Percentiles rank a stretch among this genome's conserved stretches.
phyloP scores from a whole-genome alignment of 805 yeast genomes.

The Cyberlindnera veronae region DNA sequence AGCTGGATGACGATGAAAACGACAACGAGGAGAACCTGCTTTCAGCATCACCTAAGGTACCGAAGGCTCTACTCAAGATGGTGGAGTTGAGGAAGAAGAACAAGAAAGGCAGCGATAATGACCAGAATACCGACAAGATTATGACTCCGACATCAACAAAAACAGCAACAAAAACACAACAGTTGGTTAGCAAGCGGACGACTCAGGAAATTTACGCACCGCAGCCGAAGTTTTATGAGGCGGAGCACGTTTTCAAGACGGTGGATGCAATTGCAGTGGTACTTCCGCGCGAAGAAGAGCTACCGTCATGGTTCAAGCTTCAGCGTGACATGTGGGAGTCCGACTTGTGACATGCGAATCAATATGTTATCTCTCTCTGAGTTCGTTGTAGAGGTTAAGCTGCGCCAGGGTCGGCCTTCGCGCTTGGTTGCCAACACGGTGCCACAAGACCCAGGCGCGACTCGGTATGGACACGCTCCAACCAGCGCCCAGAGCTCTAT shows the following conservation, averaged over 20 bases:
- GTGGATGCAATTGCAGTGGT: conserved; percentile 24
- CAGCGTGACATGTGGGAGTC: conserved; percentile 67
- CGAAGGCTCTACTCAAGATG: conserved; percentile 51
- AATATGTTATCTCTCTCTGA: too few relatives aligned
- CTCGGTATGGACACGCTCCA: too few relatives aligned
- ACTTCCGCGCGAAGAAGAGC: conserved; percentile 53
- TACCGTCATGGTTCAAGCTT: conserved; percentile 74
- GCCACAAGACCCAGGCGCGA: too few relatives aligned
- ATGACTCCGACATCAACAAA: too few relatives aligned
- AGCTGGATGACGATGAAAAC: conserved; percentile 22
- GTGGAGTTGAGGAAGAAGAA: conserved; percentile 43
- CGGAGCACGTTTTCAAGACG: conserved; percentile 16
- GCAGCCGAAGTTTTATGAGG: conserved; percentile 24
- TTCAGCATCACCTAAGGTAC: conserved; percentile 68
- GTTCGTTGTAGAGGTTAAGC: too few relatives aligned
- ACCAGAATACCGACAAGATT: too few relatives aligned
- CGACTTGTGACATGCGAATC: background rate
- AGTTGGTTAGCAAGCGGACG: background rate
- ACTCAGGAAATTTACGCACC: too few relatives aligned
- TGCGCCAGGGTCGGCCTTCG: too few relatives aligned
- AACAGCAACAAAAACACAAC: too few relatives aligned
- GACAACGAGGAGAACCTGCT: conserved; percentile 30
- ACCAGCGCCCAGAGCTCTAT: too few relatives aligned
- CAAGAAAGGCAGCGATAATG: conserved; percentile 26
- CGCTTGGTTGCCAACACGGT: too few relatives aligned